These are phyloP conservation scores for Chiua virens DNA, from an alignment of 768 basidiomycete genomes.

Conservation along the genomic window DNA sequence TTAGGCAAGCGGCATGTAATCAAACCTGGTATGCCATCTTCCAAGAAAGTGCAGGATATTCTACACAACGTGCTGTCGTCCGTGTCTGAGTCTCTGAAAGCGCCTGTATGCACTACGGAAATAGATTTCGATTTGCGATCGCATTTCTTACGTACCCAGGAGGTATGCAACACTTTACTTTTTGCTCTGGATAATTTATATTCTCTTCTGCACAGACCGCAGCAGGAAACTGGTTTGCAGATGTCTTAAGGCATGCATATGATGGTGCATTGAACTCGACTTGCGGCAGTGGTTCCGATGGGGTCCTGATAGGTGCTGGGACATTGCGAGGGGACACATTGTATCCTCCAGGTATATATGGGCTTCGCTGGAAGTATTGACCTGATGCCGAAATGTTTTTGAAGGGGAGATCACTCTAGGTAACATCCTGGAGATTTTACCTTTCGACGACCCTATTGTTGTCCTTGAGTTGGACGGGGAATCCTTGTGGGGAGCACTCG, in stretches of 20 bases:
- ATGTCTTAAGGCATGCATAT: constrained; percentile 80
- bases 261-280: constrained; percentile 64
- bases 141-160: constrained; percentile 67
- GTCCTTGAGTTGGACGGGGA: constrained; percentile 80
- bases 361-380: not conserved
- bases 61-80: constrained; percentile 64
- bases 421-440: constrained; percentile 85
- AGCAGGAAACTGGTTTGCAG: constrained; percentile 81
- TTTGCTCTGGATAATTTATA: not conserved
- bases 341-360: constrained; percentile 70
- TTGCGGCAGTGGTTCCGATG: constrained; percentile 68
- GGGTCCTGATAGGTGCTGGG: constrained; percentile 79
- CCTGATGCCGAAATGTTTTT: not conserved
- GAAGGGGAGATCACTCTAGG: constrained; percentile 77
- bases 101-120: constrained; percentile 71
- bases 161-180: constrained; percentile 45
- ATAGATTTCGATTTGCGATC: constrained; percentile 73
- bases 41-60: constrained; percentile 52
- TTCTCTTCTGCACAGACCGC: constrained; percentile 47
- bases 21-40: constrained; percentile 58
- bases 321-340: constrained; percentile 83
- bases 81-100: constrained; percentile 67
- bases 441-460: constrained; percentile 83
- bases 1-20: constrained; percentile 67
- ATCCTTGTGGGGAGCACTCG: constrained; percentile 77